Base-by-base conservation (phyloP, 306 rosid genomes). In the Citrullus mucosospermus region DNA sequence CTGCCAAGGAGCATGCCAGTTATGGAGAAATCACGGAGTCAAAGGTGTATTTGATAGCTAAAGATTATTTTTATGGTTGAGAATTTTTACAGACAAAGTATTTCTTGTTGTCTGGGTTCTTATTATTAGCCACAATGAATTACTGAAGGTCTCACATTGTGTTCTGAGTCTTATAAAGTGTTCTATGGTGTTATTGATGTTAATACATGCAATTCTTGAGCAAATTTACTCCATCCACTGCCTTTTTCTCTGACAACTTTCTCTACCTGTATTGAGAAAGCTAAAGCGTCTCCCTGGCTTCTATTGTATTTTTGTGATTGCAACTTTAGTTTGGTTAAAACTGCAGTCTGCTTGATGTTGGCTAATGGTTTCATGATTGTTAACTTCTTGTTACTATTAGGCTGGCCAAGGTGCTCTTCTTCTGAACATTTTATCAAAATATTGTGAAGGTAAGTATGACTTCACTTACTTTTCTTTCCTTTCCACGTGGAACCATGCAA, bases 381-480 rank as follows among this genome's bases (percentile, higher is more conserved):
- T 67, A 16, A 65, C 38, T 43, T 76, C 36, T 81, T 75, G 56
- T 78, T 78, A 76, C 78, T 78, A 74, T 78, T 73, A 96, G 99
- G 97, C 97, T 82, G 97, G 97, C 79, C 99, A 96, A 85, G 98
- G 99, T 77, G 97, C 97, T 79, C 96, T 96, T 84, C 96, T 96
- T 69, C 88, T 96, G 80, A 92, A 96, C 83, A 91, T 96, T 84
- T 97, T 96, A 84, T 91, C 99, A 50, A 96, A 96, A 82, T 96
- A 90, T 66, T 86, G 87, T 79, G 98, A 96, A 88, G 99, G 99
- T 96, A 85, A 78, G 12, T 81, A 82, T 77, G 48, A 43, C 43
- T 28, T 68, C 78, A 69, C 68, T 65, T 36, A 59, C 53, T 74
- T 57, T 58, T 16, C 78, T 61, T 41, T 43, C 65, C 51, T 75